Conservation (phyloP, 208 protist species). For the Leishmania tarentolae region DNA sequence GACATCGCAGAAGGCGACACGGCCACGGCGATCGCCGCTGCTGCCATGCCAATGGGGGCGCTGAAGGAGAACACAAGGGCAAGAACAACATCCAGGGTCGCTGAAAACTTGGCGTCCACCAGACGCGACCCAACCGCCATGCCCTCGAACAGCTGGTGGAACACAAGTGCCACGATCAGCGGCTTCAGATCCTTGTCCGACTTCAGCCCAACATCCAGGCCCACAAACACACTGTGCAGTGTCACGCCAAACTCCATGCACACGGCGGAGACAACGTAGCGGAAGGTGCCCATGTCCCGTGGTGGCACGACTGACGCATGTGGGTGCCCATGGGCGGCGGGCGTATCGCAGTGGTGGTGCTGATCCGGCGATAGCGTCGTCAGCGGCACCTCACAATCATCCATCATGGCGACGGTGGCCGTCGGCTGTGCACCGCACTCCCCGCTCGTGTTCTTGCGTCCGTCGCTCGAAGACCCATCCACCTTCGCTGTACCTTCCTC, state of each 20-base stretch:
- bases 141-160: constrained; percentile 81
- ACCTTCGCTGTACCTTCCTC: not conserved
- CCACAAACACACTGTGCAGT: constrained; percentile 78
- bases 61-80: constrained; percentile 51
- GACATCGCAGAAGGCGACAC: constrained; percentile 39
- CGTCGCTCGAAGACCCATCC: not conserved
- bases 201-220: constrained; percentile 56
- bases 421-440: not conserved
- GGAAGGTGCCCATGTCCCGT: constrained; percentile 26
- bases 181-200: constrained; percentile 46
- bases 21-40: constrained; percentile 30
- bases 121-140: constrained; percentile 66
- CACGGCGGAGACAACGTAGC: constrained; percentile 42
- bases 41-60: constrained; percentile 46
- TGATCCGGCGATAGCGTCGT: not conserved
- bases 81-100: constrained; percentile 38
- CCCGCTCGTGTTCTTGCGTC: too few species aligned
- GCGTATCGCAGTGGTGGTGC: not conserved
- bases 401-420: not conserved
- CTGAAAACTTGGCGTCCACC: constrained; percentile 53
- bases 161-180: constrained; percentile 59
- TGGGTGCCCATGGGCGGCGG: constrained; percentile 25
- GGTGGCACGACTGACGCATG: constrained; percentile 24
- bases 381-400: not conserved
- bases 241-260: constrained; percentile 72